Conservation (phyloP, 129 eudicot species). For the Cynara cardunculus region DNA sequence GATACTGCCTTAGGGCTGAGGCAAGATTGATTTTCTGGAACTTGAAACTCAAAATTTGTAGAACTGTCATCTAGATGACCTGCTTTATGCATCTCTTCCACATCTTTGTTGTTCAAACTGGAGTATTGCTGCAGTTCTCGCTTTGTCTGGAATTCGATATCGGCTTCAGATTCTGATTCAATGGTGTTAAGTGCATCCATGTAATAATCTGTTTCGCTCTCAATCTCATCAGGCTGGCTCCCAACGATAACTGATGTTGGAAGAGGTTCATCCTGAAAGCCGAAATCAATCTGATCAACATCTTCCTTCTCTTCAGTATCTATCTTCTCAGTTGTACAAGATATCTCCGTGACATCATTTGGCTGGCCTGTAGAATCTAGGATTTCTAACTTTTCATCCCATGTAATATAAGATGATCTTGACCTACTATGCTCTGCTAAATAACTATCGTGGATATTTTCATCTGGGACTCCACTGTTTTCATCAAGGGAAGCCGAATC, state of each 20-base stretch:
- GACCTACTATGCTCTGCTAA: constrained; percentile 37
- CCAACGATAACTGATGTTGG: constrained; percentile 22
- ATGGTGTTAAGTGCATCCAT: constrained; percentile 91
- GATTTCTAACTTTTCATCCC: constrained; percentile 76
- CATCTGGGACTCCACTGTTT: constrained; percentile 30
- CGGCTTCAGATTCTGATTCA: constrained; percentile 86
- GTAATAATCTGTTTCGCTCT: constrained; percentile 80
- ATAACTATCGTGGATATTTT: constrained; percentile 22
- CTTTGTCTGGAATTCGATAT: constrained; percentile 55
- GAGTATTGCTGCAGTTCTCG: constrained; percentile 36
- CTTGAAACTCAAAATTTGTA: constrained; percentile 32
- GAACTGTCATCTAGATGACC: constrained; percentile 21
- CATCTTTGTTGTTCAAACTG: constrained; percentile 24
- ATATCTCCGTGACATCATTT: constrained; percentile 31
- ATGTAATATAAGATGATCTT: constrained; percentile 53
- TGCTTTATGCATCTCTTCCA: constrained; percentile 12
- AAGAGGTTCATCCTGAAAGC: constrained; percentile 23
- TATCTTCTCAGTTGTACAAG: constrained; percentile 24
- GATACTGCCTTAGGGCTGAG: constrained; percentile 1
- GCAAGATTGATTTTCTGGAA: constrained; percentile 17
- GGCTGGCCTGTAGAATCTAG: constrained; percentile 37
- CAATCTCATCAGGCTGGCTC: constrained; percentile 56
- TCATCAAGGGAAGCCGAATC: constrained; percentile 40
- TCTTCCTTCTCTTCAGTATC: constrained; percentile 35
- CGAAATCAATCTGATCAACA: constrained; percentile 24